phyloP scores from a whole-genome alignment of 768 basidiomycete species.

The Mycena floridula region DNA sequence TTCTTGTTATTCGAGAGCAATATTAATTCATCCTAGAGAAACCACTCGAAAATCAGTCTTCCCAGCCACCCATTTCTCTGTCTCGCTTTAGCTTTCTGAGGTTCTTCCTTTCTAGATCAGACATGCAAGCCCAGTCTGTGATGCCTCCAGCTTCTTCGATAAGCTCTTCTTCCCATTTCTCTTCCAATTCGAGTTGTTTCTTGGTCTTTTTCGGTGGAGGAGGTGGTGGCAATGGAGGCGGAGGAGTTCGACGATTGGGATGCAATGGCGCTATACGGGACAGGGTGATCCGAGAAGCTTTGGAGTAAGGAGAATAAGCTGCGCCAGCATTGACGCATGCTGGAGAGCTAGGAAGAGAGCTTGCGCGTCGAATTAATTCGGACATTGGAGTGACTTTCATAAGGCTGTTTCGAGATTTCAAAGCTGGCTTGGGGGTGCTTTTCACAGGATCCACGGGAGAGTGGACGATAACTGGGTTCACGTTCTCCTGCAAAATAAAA shows the following conservation, averaged over 20 bases:
- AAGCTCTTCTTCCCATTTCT: slow-evolving; percentile 76
- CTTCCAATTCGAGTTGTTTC: slow-evolving; percentile 71
- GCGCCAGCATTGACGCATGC: slow-evolving; percentile 4
- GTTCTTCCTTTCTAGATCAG: slow-evolving; percentile 43
- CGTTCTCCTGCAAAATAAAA: slow-evolving; percentile 8
- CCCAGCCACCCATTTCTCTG: slow-evolving; percentile 55
- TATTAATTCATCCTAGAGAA: neutral
- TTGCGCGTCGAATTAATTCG: slow-evolving; percentile 69
- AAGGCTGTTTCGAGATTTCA: slow-evolving; percentile 31
- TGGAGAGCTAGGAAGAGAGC: slow-evolving; percentile 55
- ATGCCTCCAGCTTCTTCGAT: slow-evolving; percentile 69
- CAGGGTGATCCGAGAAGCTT: slow-evolving; percentile 56
- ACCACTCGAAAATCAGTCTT: slow-evolving; percentile 27
- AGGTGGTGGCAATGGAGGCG: slow-evolving; percentile 63
- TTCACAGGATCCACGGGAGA: too few relatives aligned
- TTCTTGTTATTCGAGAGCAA: neutral
- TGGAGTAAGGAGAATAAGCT: slow-evolving; percentile 60
- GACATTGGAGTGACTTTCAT: slow-evolving; percentile 58
- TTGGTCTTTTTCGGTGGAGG: slow-evolving; percentile 75
- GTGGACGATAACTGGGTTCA: slow-evolving; percentile 3
- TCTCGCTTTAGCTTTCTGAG: slow-evolving; percentile 58
- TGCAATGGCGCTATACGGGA: slow-evolving; percentile 73
- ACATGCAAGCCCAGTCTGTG: slow-evolving; percentile 44
- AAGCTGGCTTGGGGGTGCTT: too few relatives aligned
- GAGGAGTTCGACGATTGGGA: slow-evolving; percentile 65